phyloP scores from a whole-genome alignment of 306 rosid species.

The Citrullus colocynthis region DNA sequence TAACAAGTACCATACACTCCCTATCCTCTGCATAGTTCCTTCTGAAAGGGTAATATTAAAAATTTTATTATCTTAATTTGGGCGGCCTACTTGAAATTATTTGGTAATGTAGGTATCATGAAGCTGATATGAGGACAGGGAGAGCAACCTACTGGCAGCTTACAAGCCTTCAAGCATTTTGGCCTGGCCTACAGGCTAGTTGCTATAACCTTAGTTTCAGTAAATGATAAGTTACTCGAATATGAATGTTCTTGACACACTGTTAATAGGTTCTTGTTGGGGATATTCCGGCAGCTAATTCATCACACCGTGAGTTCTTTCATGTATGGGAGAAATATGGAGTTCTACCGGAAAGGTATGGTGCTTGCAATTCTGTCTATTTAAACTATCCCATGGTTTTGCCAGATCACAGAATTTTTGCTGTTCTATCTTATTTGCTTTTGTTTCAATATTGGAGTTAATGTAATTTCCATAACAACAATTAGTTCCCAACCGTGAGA shows the following conservation, averaged over 20 bases:
- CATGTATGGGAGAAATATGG: slow-evolving; percentile 81
- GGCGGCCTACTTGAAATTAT: slow-evolving; percentile 6
- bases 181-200: slow-evolving; percentile 97
- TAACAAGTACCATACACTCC: not conserved
- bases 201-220: slow-evolving; percentile 8
- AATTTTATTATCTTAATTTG: not conserved
- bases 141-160: slow-evolving; percentile 97
- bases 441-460: not conserved
- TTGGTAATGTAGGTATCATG: slow-evolving; percentile 66
- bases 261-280: slow-evolving; percentile 80
- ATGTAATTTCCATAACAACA: not conserved
- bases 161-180: slow-evolving; percentile 98
- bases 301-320: slow-evolving; percentile 84
- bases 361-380: slow-evolving; percentile 14
- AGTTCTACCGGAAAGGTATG: slow-evolving; percentile 87
- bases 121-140: slow-evolving; percentile 97
- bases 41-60: not conserved
- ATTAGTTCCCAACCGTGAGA: not conserved
- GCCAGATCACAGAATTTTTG: not conserved
- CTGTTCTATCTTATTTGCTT: not conserved
- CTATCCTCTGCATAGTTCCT: not conserved
- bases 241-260: slow-evolving; percentile 10
- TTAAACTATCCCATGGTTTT: not conserved
- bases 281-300: slow-evolving; percentile 81
- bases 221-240: slow-evolving; percentile 15